A percentile compares a stretch with the other conserved stretches of the same genome.
Conservation (phyloP, 805 yeast genomes). For the Isabelozyma pseudorhagii region DNA sequence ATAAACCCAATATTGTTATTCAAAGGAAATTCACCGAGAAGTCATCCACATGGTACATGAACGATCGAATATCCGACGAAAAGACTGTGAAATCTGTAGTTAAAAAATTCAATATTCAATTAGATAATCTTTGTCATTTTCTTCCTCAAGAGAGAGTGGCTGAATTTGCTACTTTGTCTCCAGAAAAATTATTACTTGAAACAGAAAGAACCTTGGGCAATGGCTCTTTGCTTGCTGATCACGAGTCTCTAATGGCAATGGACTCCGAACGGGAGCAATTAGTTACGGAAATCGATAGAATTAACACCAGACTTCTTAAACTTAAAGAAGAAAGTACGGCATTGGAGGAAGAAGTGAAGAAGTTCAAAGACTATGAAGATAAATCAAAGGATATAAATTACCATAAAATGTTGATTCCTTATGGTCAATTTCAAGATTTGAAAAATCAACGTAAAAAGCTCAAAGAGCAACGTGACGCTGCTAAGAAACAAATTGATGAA, state of each 20-base stretch:
- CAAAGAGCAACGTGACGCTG: constrained; percentile 32
- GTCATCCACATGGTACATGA: constrained; percentile 52
- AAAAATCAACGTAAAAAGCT: constrained; percentile 27
- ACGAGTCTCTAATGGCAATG: constrained; percentile 51
- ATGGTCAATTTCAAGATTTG: constrained; percentile 37
- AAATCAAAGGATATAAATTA: constrained; percentile 37
- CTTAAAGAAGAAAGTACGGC: constrained; percentile 35
- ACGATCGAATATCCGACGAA: constrained; percentile 42
- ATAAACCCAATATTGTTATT: constrained; percentile 34
- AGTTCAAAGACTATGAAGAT: constrained; percentile 44
- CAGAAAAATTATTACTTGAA: constrained; percentile 69
- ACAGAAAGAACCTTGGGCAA: constrained; percentile 79
- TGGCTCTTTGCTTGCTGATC: constrained; percentile 53
- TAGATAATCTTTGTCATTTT: constrained; percentile 90
- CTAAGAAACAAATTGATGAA: constrained; percentile 26
- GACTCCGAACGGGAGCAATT: constrained; percentile 40
- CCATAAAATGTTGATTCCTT: constrained; percentile 40
- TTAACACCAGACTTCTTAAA: constrained; percentile 24
- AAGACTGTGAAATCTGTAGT: constrained; percentile 43
- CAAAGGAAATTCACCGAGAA: constrained; percentile 45
- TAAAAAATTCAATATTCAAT: constrained; percentile 63
- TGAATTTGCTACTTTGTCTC: constrained; percentile 78
- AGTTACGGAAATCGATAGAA: constrained; percentile 20
- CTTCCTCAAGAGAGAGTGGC: constrained; percentile 95
- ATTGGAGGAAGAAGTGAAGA: constrained; percentile 44